Base-by-base conservation (phyloP, 163 green algal genomes). In the Scenedesmus sp. region DNA sequence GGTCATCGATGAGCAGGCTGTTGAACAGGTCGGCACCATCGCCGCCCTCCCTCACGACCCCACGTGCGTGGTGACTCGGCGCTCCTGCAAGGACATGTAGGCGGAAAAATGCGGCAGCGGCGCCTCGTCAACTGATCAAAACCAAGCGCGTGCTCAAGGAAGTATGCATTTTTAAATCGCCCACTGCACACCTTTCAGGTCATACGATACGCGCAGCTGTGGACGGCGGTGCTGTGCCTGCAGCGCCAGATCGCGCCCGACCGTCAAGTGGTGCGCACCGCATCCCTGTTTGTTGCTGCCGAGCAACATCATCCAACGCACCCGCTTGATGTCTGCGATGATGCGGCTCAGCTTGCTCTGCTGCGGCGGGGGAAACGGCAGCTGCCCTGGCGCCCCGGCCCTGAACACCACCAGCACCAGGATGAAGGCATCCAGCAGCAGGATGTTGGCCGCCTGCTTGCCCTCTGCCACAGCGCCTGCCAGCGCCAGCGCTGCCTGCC, bases 381-480 rank as follows among this genome's bases (percentile, higher is more conserved):
- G 18, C 43, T 90, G 70, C 30, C 91, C 51, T 33, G 93, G 88
- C 43, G 85, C 84, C 10, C 90, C 86, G 24, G 49, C 15, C 10
- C 73, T 89, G 73, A 95, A 87, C 37, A 95, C 90, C 22, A 98
- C 90, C 42, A 98, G 44, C 44, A 99, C 86, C 44, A 94, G 85
- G 40, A 94, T 95, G 94, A 96, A 98, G 0, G 96, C 94, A 83
- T 99, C 97, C 83, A 99, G 92, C 53, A 99, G 91, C 91, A 97
- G 98, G 42, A 99, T 95, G 61, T 97, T 96, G n/a, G 95, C 94
- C 33, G 93, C 91, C 35, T 78, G 90, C 44, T 91, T 92, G 1
- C 93, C 87, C 56, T 97, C 86, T 0, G 95, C 96, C 13, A 96
- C 94, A 79, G 30, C 92, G 2, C 33, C 73, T 53, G n/a, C 86